Base-by-base conservation (phyloP, 2,329 filamentous ascomycete species). In the Trichoderma sp. region DNA sequence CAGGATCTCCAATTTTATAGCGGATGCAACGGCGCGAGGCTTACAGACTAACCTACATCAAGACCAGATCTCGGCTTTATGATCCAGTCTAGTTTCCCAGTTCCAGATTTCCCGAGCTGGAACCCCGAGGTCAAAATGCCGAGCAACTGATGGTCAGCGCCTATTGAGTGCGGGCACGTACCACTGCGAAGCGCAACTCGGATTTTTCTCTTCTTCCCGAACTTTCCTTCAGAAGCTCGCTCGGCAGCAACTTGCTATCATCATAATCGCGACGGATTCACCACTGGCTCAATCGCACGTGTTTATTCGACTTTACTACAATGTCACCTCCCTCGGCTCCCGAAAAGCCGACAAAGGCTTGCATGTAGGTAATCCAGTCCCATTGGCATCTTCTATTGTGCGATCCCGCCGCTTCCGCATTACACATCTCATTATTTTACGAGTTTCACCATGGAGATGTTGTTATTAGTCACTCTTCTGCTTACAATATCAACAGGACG, bases 291-390 rank as follows among this genome's bases (percentile, higher is more conserved):
- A 14, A 33, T 33, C 4, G 24, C 33, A 67, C 18, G 9, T 8
- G 7, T 29, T 27, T 9, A 12, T 45, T 35, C 9, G 3, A 16
- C 2, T 14, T 14, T 53, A 11, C 8, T 31, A 53, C 2, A 8
- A 67, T 67, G 38, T 4, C 64, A 67, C 6, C 41, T 14, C 16
- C 18, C 16, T 53, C 64, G 64, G 64, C 64, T 53, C 31, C 18
- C 11, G 64, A 45, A 31, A 67, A 67, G 41, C 64, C 41, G 64
- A 67, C 64, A 67, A 67, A 53, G 31, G 64, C 64, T 53, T 67
- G 41, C 12, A 53, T 21, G 64, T 67, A 53, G 29, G 64, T 53
- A 27, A 67, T 50, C 11, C 18, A 2, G 5, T 33, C 9, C 6
- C 16, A 3, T 41, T 24, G 12, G 2, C 0, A 11, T 16, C 33